Conservation (phyloP, 2,329 filamentous ascomycete species). For the Catunica adiposa region DNA sequence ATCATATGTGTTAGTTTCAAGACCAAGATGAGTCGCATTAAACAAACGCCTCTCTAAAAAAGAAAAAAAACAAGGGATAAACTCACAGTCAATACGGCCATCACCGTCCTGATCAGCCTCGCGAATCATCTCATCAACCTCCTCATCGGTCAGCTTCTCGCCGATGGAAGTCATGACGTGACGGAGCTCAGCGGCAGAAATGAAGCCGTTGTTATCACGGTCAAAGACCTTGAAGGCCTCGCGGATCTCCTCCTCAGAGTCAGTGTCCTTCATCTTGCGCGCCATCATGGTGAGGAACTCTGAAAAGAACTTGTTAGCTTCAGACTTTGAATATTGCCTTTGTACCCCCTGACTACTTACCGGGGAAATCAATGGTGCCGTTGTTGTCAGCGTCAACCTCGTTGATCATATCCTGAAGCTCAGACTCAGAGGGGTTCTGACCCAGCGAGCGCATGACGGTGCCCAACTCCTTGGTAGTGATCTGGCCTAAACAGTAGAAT, state of each 20-base stretch:
- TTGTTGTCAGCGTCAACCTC: slow-evolving; percentile 88
- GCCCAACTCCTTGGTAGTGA: slow-evolving; percentile 79
- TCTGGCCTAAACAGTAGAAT: slow-evolving; percentile 50
- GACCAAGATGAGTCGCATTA: slow-evolving; percentile 17
- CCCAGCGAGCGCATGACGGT: slow-evolving; percentile 83
- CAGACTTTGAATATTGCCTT: not conserved
- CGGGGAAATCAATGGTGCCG: slow-evolving; percentile 80
- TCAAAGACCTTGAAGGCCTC: slow-evolving; percentile 84
- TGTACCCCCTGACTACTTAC: slow-evolving; percentile 31
- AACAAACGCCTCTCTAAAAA: too few relatives aligned
- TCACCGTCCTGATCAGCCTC: slow-evolving; percentile 83
- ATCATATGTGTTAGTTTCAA: not conserved
- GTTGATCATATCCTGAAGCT: slow-evolving; percentile 89
- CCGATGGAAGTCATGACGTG: slow-evolving; percentile 88
- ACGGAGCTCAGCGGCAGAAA: slow-evolving; percentile 72
- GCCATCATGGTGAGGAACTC: slow-evolving; percentile 92
- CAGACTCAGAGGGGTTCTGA: slow-evolving; percentile 79
- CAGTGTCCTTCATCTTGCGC: slow-evolving; percentile 85
- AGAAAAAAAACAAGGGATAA: slow-evolving; percentile 17
- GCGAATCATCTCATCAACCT: slow-evolving; percentile 86
- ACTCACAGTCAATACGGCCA: slow-evolving; percentile 72
- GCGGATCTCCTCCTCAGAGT: slow-evolving; percentile 79
- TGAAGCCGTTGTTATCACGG: slow-evolving; percentile 83
- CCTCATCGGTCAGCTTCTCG: slow-evolving; percentile 79
- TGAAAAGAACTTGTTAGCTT: slow-evolving; percentile 23